A percentile compares a stretch with the other conserved stretches of the same genome.
phyloP scores from a whole-genome alignment of 2,329 filamentous ascomycete species.

The Aspergillus novofumigatus region DNA sequence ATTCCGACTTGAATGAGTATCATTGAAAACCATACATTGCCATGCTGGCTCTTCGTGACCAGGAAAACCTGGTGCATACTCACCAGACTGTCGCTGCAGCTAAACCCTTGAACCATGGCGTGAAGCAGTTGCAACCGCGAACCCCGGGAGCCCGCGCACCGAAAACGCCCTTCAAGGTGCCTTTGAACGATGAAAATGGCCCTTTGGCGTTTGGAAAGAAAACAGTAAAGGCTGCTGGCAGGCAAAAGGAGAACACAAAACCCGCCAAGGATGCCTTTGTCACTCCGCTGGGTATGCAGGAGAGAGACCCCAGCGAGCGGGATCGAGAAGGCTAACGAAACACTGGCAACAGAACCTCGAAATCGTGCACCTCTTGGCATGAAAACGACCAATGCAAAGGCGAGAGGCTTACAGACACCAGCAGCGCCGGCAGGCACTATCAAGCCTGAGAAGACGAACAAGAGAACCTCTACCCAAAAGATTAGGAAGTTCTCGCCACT shows the following conservation, averaged over 20 bases:
- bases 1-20: slow-evolving; percentile 17
- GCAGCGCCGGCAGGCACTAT: slow-evolving; percentile 58
- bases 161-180: slow-evolving; percentile 77
- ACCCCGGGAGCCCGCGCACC: slow-evolving; percentile 72
- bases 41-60: slow-evolving; percentile 77
- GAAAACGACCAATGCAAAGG: slow-evolving; percentile 96
- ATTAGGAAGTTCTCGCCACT: slow-evolving; percentile 54
- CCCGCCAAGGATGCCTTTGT: slow-evolving; percentile 63
- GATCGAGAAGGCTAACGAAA: slow-evolving; percentile 2
- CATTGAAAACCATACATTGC: slow-evolving; percentile 21
- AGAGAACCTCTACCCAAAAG: slow-evolving; percentile 58
- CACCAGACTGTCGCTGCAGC: slow-evolving; percentile 66
- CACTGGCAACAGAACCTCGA: slow-evolving; percentile 50
- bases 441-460: slow-evolving; percentile 60
- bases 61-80: slow-evolving; percentile 79
- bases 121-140: slow-evolving; percentile 63
- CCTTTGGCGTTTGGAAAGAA: slow-evolving; percentile 57
- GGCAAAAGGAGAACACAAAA: slow-evolving; percentile 55
- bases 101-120: slow-evolving; percentile 67
- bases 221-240: slow-evolving; percentile 51
- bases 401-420: slow-evolving; percentile 61
- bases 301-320: neutral
- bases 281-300: slow-evolving; percentile 70
- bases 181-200: slow-evolving; percentile 83
- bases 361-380: slow-evolving; percentile 79